Conservation (phyloP, 2,329 filamentous ascomycete species). For the Curvularia sp. region DNA sequence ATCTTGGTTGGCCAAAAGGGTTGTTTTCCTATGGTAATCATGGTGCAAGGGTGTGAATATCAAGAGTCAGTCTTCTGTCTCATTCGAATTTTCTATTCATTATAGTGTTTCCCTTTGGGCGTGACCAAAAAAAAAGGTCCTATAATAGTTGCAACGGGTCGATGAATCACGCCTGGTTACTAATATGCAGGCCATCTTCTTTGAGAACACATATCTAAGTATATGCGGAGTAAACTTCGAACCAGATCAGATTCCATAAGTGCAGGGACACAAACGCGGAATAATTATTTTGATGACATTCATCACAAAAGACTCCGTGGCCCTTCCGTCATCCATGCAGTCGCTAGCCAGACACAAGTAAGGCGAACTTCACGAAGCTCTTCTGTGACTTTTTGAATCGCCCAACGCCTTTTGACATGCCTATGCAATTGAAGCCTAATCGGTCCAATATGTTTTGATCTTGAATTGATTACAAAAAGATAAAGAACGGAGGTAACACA, state of each 20-base stretch:
- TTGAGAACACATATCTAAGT: neutral
- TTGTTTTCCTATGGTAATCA: neutral
- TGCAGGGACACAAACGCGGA: neutral
- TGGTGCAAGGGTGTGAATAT: neutral
- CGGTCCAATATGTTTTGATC: neutral
- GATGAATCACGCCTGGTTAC: neutral
- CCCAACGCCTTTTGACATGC: conserved; percentile 14
- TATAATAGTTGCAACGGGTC: neutral
- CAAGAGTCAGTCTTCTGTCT: neutral
- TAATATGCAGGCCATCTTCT: neutral
- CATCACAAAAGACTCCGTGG: neutral
- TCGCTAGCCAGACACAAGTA: neutral
- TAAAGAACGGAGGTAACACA: conserved; percentile 9
- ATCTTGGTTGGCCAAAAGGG: neutral
- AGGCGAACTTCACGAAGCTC: neutral
- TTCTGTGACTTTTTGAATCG: neutral
- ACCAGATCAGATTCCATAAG: neutral
- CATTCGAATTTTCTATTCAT: neutral
- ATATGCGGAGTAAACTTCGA: neutral
- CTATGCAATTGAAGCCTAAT: conserved; percentile 1
- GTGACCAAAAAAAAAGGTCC: neutral
- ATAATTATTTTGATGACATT: neutral
- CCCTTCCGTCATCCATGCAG: neutral
- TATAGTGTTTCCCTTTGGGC: neutral
- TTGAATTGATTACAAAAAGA: conserved; percentile 13